A percentile compares a stretch with the other conserved stretches of the same genome.
Evolutionary conservation across 768 basidiomycete species (phyloP).

Genomic region (Lactifluus pinguis): DNA sequence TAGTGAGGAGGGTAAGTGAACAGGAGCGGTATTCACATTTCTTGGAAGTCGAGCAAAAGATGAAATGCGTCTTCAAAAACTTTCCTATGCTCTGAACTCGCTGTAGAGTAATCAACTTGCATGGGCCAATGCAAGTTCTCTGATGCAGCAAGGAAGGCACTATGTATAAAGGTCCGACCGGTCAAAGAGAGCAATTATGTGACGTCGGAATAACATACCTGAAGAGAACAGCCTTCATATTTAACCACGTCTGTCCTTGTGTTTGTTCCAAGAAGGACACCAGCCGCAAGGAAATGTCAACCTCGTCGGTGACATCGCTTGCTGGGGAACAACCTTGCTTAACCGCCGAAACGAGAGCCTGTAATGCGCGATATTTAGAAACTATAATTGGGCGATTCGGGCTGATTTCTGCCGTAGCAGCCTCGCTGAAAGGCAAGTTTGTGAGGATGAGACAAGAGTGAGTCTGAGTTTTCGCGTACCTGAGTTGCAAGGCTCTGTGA

Average conservation of each 20-base stretch:
- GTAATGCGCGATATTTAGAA: constrained; percentile 50
- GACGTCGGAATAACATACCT: constrained; percentile 32
- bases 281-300: constrained; percentile 42
- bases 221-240: constrained; percentile 58
- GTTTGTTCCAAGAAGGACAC: constrained; percentile 52
- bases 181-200: constrained; percentile 1
- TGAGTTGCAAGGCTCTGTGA: constrained; percentile 58
- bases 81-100: constrained; percentile 41
- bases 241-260: constrained; percentile 65
- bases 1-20: constrained; percentile 3
- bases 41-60: constrained; percentile 71
- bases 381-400: constrained; percentile 33
- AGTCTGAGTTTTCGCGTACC: constrained; percentile 36
- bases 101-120: constrained; percentile 52
- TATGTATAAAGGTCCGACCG: constrained; percentile 25
- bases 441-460: neutral
- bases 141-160: constrained; percentile 51
- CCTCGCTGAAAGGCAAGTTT: constrained; percentile 37
- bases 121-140: constrained; percentile 85
- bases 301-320: constrained; percentile 38
- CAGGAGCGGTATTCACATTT: constrained; percentile 43
- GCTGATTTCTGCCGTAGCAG: constrained; percentile 45
- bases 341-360: constrained; percentile 49
- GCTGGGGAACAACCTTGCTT: constrained; percentile 35
- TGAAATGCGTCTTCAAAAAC: constrained; percentile 70